phyloP scores from a whole-genome alignment of 495 filamentous ascomycete species.

The Melanomma pulvis-pyrius region DNA sequence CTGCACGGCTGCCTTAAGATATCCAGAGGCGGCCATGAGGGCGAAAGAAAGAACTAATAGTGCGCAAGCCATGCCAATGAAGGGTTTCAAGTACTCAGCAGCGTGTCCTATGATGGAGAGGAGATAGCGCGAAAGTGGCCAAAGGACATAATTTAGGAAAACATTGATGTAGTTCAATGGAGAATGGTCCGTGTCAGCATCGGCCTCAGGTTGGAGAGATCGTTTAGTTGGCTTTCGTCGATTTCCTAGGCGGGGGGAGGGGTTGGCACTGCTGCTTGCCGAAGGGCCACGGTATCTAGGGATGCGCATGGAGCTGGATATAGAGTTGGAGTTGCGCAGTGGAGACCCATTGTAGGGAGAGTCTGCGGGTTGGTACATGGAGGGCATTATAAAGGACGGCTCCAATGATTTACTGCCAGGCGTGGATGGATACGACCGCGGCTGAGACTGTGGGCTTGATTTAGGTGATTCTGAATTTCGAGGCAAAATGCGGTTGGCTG shows the following conservation, averaged over 20 bases:
- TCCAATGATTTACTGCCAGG: slow-evolving; percentile 42
- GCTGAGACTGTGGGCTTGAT: slow-evolving; percentile 37
- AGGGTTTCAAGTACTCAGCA: slow-evolving; percentile 56
- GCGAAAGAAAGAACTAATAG: slow-evolving; percentile 56
- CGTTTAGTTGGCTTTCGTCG: neutral
- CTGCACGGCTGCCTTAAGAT: slow-evolving; percentile 54
- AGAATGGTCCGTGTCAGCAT: neutral
- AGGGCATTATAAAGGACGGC: slow-evolving; percentile 56
- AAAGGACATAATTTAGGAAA: slow-evolving; percentile 32
- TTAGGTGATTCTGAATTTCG: slow-evolving; percentile 18
- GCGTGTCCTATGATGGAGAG: slow-evolving; percentile 54
- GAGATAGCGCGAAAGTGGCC: slow-evolving; percentile 49
- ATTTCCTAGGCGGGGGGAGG: slow-evolving; percentile 14
- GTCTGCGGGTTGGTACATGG: slow-evolving; percentile 40
- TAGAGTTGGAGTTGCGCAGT: slow-evolving; percentile 22
- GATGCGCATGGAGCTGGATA: no score
- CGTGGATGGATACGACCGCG: slow-evolving; percentile 18
- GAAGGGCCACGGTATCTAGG: neutral
- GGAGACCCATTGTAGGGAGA: slow-evolving; percentile 33
- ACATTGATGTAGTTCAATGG: slow-evolving; percentile 14
- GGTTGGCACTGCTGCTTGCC: neutral
- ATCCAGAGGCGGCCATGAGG: slow-evolving; percentile 54
- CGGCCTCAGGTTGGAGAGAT: neutral
- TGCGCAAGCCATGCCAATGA: slow-evolving; percentile 55
- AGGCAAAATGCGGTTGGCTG: slow-evolving; percentile 2